These are phyloP conservation scores for Graphiopsis chlorocephala DNA, from an alignment of 2,329 filamentous ascomycete genomes.

Conservation along the genomic window DNA sequence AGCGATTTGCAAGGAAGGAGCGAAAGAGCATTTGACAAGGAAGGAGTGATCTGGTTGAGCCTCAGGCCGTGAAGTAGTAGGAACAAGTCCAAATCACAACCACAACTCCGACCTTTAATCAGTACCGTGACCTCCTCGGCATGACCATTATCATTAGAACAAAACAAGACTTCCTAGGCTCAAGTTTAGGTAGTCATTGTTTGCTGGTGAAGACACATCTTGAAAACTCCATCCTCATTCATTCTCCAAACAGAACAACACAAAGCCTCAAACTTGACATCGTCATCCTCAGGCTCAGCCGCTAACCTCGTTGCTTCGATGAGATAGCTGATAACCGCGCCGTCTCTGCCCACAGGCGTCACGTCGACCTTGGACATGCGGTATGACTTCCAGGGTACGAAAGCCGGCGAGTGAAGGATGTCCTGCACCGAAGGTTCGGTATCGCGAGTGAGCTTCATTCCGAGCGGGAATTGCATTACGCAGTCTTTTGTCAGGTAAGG, in stretches of 20 bases:
- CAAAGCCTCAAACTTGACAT: slow-evolving; percentile 30
- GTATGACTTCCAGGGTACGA: slow-evolving; percentile 32
- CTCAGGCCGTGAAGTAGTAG: neutral
- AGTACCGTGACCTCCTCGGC: neutral
- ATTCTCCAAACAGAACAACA: slow-evolving; percentile 31
- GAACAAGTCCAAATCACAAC: neutral
- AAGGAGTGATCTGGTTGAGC: neutral
- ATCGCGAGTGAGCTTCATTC: slow-evolving; percentile 28
- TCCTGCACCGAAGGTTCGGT: slow-evolving; percentile 28
- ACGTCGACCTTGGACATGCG: slow-evolving; percentile 29
- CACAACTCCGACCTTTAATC: neutral
- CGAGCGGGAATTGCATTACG: slow-evolving; percentile 30
- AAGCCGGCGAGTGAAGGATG: slow-evolving; percentile 27
- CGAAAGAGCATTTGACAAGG: neutral
- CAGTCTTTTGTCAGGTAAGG: slow-evolving; percentile 29
- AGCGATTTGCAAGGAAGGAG: neutral
- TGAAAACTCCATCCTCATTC: slow-evolving; percentile 24
- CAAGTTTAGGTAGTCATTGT: slow-evolving; percentile 22
- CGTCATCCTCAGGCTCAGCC: slow-evolving; percentile 20
- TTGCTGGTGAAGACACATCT: slow-evolving; percentile 33
- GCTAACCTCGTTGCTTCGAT: slow-evolving; percentile 26
- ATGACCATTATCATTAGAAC: neutral
- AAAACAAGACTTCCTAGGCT: neutral
- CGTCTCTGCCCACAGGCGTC: slow-evolving; percentile 24
- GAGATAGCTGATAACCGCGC: slow-evolving; percentile 30